Percentiles rank a stretch among this genome's conserved stretches.
phyloP scores from a whole-genome alignment of 2,329 filamentous ascomycete species.

The Cryphonectria japonica region DNA sequence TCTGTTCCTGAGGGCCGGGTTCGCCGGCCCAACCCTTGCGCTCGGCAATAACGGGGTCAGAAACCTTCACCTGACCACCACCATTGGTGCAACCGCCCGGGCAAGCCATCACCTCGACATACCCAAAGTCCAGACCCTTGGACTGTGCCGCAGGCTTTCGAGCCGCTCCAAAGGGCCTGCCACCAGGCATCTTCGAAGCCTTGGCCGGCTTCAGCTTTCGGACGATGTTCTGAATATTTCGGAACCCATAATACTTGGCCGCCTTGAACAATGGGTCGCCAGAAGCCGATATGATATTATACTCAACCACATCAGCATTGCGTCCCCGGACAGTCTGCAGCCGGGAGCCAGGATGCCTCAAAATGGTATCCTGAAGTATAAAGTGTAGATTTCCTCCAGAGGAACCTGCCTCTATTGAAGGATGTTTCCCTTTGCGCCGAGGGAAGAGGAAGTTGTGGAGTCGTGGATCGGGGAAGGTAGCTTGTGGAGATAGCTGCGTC shows the following conservation, averaged over 20 bases:
- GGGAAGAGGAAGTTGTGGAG: slow-evolving; percentile 78
- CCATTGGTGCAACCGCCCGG: slow-evolving; percentile 99
- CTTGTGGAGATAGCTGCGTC: slow-evolving; percentile 50
- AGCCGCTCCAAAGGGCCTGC: slow-evolving; percentile 61
- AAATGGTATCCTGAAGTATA: slow-evolving; percentile 75
- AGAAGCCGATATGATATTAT: slow-evolving; percentile 63
- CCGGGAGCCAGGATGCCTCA: slow-evolving; percentile 70
- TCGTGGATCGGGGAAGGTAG: slow-evolving; percentile 72
- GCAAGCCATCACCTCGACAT: slow-evolving; percentile 98
- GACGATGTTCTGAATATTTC: slow-evolving; percentile 97
- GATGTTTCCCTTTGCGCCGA: slow-evolving; percentile 45
- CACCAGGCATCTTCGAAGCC: slow-evolving; percentile 79
- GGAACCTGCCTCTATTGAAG: slow-evolving; percentile 66
- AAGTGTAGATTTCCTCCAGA: slow-evolving; percentile 90
- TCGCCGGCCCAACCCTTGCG: slow-evolving; percentile 55
- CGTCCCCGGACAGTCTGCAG: slow-evolving; percentile 76
- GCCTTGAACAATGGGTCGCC: slow-evolving; percentile 71
- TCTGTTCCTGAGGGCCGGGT: slow-evolving; percentile 77
- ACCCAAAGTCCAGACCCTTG: slow-evolving; percentile 72
- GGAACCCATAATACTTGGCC: slow-evolving; percentile 94
- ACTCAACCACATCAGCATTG: slow-evolving; percentile 91
- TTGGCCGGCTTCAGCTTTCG: slow-evolving; percentile 84
- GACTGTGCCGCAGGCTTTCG: slow-evolving; percentile 57
- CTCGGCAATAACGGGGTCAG: slow-evolving; percentile 68
- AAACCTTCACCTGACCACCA: slow-evolving; percentile 90